Evolutionary conservation across 73 alveolate genomes (phyloP).

Genomic region (Breviolum minutum): DNA sequence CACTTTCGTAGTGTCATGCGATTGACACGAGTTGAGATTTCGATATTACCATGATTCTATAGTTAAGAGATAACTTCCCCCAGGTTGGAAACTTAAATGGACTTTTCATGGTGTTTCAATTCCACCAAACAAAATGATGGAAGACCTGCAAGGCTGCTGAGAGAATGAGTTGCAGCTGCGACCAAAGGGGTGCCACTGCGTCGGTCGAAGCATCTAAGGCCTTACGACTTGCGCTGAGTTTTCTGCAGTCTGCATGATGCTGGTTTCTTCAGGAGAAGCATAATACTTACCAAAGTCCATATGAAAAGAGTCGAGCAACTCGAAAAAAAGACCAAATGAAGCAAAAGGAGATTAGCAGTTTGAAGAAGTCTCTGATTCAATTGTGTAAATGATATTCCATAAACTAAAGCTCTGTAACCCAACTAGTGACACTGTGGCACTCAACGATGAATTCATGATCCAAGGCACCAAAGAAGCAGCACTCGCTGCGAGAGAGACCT

Average conservation of each 20-base stretch:
- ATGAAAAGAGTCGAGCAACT: not conserved
- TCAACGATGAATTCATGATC: not conserved
- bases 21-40: no score
- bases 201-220: constrained; percentile 62
- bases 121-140: not conserved
- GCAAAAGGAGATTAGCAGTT: not conserved
- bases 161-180: constrained; percentile 53
- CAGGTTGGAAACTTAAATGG: not conserved
- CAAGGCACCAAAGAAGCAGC: constrained; percentile 36
- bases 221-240: not conserved
- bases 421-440: no score
- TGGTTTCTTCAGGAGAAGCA: no score
- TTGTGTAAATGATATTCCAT: no score
- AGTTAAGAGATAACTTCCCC: no score
- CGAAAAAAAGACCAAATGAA: not conserved
- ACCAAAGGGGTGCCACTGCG: constrained; percentile 73
- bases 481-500: constrained; percentile 45
- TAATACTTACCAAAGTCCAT: no score
- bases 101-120: not conserved
- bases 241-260: no score
- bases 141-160: constrained; percentile 53
- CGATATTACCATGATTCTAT: no score
- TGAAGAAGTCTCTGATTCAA: not conserved
- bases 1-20: not conserved
- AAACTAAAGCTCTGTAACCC: no score